Conservation (phyloP, 2,329 filamentous ascomycete species). For the Aspergillus fijiensis region DNA sequence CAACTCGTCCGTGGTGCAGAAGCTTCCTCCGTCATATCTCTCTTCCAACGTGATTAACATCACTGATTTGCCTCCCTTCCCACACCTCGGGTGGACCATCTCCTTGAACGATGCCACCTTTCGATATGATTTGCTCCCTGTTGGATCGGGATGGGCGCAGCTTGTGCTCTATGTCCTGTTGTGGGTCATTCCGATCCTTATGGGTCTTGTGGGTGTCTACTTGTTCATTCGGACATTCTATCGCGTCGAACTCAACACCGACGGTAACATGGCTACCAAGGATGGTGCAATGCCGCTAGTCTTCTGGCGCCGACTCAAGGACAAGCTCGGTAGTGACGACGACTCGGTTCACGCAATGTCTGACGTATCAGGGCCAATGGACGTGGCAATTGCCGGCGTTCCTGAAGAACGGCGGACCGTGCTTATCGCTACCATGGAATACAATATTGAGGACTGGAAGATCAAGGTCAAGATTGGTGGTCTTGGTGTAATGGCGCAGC, state of each 20-base stretch:
- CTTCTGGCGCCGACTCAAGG: conserved; percentile 1
- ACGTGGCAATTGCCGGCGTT: conserved; percentile 17
- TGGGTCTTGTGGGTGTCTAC: conserved; percentile 52
- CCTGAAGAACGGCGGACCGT: conserved; percentile 50
- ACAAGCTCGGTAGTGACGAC: conserved; percentile 28
- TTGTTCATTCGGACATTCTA: conserved; percentile 62
- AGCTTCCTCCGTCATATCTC: conserved; percentile 60
- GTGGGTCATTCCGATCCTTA: conserved; percentile 52
- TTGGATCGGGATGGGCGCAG: conserved; percentile 55
- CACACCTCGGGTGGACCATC: conserved; percentile 56
- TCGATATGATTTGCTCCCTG: conserved; percentile 53
- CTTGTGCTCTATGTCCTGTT: conserved; percentile 57
- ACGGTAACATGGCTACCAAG: conserved; percentile 37
- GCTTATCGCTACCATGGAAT: conserved; percentile 68
- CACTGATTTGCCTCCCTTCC: conserved; percentile 53
- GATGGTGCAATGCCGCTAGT: background rate
- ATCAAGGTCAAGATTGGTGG: conserved; percentile 71
- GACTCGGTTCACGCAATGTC: conserved; percentile 24
- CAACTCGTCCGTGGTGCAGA: conserved; percentile 59
- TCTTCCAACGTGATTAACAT: conserved; percentile 59
- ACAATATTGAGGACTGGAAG: conserved; percentile 67
- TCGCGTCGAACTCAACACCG: conserved; percentile 60
- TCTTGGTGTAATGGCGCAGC: conserved; percentile 66
- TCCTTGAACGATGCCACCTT: conserved; percentile 55
- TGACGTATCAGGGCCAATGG: background rate